These are phyloP conservation scores for Trypanosomatidae sp. DNA, from an alignment of 208 protist species.

Conservation along the genomic window DNA sequence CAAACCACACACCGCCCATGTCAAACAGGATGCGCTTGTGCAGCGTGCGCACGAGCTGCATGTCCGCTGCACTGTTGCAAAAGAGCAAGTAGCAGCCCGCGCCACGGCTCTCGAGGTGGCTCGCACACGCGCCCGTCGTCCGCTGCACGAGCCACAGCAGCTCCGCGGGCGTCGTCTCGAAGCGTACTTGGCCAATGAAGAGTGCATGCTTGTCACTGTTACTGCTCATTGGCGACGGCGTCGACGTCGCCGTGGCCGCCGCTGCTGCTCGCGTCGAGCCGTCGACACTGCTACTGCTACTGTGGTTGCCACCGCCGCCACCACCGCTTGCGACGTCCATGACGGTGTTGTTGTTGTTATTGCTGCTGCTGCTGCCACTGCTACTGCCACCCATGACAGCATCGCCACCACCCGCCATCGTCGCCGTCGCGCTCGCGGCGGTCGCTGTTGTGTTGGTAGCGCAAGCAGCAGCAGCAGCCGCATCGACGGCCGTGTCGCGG, in stretches of 20 bases:
- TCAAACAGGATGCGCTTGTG: slow-evolving; percentile 81
- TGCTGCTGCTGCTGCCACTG: neutral
- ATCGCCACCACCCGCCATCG: neutral
- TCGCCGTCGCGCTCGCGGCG: neutral
- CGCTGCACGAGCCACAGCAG: slow-evolving; percentile 69
- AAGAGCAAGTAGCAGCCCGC: slow-evolving; percentile 68
- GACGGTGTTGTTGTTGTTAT: slow-evolving; percentile 1
- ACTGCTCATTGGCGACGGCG: too few relatives aligned
- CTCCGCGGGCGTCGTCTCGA: slow-evolving; percentile 63
- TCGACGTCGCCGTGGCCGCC: slow-evolving; percentile 2
- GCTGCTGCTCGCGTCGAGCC: slow-evolving; percentile 1
- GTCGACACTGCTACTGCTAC: neutral
- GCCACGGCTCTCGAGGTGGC: slow-evolving; percentile 50
- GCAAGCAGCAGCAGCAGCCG: neutral
- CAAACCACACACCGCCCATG: slow-evolving; percentile 67
- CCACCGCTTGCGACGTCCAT: neutral
- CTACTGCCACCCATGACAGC: neutral
- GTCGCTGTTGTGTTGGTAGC: neutral
- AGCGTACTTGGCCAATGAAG: slow-evolving; percentile 79
- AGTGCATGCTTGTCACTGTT: slow-evolving; percentile 19
- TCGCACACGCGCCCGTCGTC: slow-evolving; percentile 32
- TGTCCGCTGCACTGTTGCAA: slow-evolving; percentile 43
- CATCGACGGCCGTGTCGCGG: neutral
- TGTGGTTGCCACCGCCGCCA: neutral
- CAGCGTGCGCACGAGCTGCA: slow-evolving; percentile 40